phyloP scores from a whole-genome alignment of 75 land plant genomes.

The Adiantum capillusveneris region DNA sequence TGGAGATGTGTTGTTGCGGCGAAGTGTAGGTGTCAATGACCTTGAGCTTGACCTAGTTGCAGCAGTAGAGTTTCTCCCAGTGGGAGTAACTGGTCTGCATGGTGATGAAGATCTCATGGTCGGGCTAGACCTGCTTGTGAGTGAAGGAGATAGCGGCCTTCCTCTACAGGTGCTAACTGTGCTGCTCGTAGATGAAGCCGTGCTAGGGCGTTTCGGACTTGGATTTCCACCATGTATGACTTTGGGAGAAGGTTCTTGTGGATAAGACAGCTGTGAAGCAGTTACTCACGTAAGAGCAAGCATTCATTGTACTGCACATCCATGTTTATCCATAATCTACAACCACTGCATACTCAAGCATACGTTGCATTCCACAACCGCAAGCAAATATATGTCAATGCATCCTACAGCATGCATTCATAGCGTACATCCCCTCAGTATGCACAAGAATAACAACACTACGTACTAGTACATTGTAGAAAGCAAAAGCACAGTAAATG shows the following conservation, averaged over 20 bases:
- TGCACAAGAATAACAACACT: not conserved
- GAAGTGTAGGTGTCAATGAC: constrained; percentile 48
- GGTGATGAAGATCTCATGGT: constrained; percentile 31
- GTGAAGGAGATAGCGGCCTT: constrained; percentile 45
- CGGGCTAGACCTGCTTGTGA: constrained; percentile 27
- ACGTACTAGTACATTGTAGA: not conserved
- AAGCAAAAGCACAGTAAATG: not conserved
- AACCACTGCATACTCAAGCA: no score
- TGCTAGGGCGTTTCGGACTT: constrained; percentile 44
- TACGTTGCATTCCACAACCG: no score
- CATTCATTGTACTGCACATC: no score
- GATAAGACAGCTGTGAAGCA: not conserved
- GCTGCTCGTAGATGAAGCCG: constrained; percentile 37
- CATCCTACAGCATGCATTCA: no score
- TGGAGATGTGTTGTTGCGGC: constrained; percentile 38
- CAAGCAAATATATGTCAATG: no score
- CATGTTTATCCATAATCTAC: no score
- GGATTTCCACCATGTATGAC: constrained; percentile 40
- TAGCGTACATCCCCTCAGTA: no score
- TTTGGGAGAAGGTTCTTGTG: constrained; percentile 37
- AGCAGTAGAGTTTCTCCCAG: constrained; percentile 39
- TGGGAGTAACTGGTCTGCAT: constrained; percentile 50
- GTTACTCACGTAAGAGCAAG: not conserved
- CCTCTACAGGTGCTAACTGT: not conserved
- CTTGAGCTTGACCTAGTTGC: constrained; percentile 31